Percentiles rank a stretch among this genome's conserved stretches.
phyloP scores from a whole-genome alignment of 768 basidiomycete genomes.

The Candolleomyces efflorescens region DNA sequence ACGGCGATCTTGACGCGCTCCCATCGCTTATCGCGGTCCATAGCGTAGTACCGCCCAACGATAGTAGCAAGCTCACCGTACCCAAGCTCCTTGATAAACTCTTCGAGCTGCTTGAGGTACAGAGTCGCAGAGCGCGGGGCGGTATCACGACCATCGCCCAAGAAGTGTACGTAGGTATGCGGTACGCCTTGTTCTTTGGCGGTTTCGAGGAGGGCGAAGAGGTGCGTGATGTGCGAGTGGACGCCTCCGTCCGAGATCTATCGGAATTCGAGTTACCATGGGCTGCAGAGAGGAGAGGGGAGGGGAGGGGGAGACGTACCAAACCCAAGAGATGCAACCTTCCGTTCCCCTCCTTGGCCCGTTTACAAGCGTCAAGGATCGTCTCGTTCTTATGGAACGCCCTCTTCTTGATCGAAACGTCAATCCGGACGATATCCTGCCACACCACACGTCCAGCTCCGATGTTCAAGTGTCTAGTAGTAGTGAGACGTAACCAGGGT shows the following conservation, averaged over 20 bases:
- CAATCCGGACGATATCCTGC: slow-evolving; percentile 97
- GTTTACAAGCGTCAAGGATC: slow-evolving; percentile 70
- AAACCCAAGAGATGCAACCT: slow-evolving; percentile 87
- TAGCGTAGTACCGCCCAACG: slow-evolving; percentile 90
- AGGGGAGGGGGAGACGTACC: slow-evolving; percentile 37
- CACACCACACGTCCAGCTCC: slow-evolving; percentile 94
- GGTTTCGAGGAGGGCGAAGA: slow-evolving; percentile 85
- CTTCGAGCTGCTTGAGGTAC: slow-evolving; percentile 73
- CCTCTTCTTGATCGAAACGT: slow-evolving; percentile 84
- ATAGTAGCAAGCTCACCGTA: slow-evolving; percentile 83
- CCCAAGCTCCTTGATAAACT: slow-evolving; percentile 72
- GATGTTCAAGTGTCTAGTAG: slow-evolving; percentile 81
- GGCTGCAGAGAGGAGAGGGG: no score
- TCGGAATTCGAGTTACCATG: no score
- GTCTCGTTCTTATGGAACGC: slow-evolving; percentile 76
- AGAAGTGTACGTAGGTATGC: slow-evolving; percentile 87
- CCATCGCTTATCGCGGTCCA: slow-evolving; percentile 98
- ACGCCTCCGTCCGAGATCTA: slow-evolving; percentile 94
- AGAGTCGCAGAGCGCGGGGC: slow-evolving; percentile 78
- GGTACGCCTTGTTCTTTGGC: slow-evolving; percentile 85
- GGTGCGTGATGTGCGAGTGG: slow-evolving; percentile 91
- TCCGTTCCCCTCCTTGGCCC: slow-evolving; percentile 78
- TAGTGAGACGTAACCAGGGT: not conserved
- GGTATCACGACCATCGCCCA: slow-evolving; percentile 94
- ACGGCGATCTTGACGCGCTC: slow-evolving; percentile 88